A percentile compares a stretch with the other conserved stretches of the same genome.
Evolutionary conservation across 495 filamentous ascomycete genomes (phyloP).

Genomic region (Aspergillus incahuasiensis): DNA sequence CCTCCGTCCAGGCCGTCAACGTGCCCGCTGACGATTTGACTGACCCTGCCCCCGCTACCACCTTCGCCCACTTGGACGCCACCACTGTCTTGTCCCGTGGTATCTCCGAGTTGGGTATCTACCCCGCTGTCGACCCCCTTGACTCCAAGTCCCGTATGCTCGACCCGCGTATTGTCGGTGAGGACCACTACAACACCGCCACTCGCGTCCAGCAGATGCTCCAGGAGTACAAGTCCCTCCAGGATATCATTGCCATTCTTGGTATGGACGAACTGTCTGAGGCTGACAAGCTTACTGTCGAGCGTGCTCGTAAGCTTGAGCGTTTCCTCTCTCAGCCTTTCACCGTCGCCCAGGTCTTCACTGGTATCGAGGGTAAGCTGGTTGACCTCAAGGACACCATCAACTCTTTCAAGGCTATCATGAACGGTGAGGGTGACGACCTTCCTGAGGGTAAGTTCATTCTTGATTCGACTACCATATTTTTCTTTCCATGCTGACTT

Average conservation of each 20-base stretch:
- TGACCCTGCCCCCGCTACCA: conserved; percentile 98
- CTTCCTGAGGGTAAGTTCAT: conserved; percentile 69
- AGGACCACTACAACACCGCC: conserved; percentile 96
- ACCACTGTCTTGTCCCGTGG: conserved; percentile 99
- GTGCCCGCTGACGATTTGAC: conserved; percentile 99
- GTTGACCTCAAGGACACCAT: conserved; percentile 99
- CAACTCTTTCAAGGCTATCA: conserved; percentile 92
- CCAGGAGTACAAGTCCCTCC: conserved; percentile 99
- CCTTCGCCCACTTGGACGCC: conserved; percentile 99
- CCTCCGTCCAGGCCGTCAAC: conserved; percentile 99
- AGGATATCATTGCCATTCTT: conserved; percentile 99
- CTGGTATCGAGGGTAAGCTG: conserved; percentile 95
- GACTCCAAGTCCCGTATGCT: conserved; percentile 99
- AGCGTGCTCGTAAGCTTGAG: conserved; percentile 99
- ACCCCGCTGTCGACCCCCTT: conserved; percentile 98
- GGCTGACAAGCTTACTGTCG: conserved; percentile 98
- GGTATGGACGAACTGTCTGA: conserved; percentile 99
- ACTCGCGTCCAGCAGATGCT: conserved; percentile 96
- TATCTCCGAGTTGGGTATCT: conserved; percentile 99
- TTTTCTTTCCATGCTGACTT: conserved; percentile 9
- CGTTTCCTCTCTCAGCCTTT: conserved; percentile 99
- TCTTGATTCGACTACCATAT: not conserved
- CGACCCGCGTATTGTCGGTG: conserved; percentile 94
- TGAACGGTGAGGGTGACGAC: conserved; percentile 91
- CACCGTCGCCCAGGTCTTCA: conserved; percentile 98